A percentile compares a stretch with the other conserved stretches of the same genome.
phyloP scores from a whole-genome alignment of 805 yeast genomes.

The Metschnikowia arizonensis region DNA sequence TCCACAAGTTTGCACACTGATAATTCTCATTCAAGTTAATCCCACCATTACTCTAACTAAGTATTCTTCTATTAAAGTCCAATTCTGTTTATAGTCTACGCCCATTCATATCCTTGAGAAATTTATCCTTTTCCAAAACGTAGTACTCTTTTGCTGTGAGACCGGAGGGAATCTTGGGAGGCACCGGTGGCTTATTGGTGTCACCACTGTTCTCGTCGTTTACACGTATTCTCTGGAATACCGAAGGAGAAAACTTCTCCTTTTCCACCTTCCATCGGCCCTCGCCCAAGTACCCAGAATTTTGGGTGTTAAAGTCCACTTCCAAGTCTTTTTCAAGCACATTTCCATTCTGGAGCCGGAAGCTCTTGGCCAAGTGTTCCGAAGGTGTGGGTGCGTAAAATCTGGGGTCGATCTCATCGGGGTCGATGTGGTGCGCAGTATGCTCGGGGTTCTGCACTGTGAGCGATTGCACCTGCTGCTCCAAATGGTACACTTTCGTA shows the following conservation, averaged over 20 bases:
- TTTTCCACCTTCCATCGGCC: conserved; percentile 25
- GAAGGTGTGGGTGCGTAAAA: conserved; percentile 48
- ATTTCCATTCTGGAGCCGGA: conserved; percentile 23
- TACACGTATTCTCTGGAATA: conserved; percentile 27
- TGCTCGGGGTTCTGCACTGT: conserved; percentile 18
- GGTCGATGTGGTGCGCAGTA: conserved; percentile 8
- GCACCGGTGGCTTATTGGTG: conserved; percentile 37
- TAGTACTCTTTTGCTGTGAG: conserved; percentile 40
- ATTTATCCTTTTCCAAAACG: conserved; percentile 38
- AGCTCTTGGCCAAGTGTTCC: conserved; percentile 31
- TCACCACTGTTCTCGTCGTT: conserved; percentile 21
- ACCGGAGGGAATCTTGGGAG: conserved; percentile 43
- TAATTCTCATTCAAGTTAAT: no score
- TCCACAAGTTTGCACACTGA: no score
- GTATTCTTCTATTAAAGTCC: no score
- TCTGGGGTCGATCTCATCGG: conserved; percentile 28
- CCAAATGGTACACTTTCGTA: conserved; percentile 34
- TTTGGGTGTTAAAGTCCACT: conserved; percentile 28
- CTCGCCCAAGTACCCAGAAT: conserved; percentile 40
- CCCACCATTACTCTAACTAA: no score
- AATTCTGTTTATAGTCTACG: conserved; percentile 22
- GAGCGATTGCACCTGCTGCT: conserved; percentile 31
- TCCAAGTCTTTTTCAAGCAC: conserved; percentile 19
- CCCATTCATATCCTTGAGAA: conserved; percentile 37
- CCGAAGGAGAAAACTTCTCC: conserved; percentile 31